phyloP scores from a whole-genome alignment of 768 basidiomycete species.

The Boletus rufocinnamomeus region DNA sequence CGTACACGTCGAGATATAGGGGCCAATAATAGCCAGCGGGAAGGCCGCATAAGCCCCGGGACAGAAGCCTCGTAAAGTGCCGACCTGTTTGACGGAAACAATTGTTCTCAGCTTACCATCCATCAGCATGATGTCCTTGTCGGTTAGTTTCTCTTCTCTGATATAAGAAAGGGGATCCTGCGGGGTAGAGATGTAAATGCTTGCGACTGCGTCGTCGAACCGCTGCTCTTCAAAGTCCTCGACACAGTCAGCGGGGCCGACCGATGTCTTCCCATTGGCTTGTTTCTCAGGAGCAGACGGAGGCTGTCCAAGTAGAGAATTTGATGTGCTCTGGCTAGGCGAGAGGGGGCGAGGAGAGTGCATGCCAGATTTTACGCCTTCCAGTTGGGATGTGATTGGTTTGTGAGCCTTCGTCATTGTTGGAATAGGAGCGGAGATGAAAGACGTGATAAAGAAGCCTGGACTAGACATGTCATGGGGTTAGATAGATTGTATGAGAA shows the following conservation, averaged over 20 bases:
- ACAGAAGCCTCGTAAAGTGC: slow-evolving; percentile 14
- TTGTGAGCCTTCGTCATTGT: slow-evolving; percentile 23
- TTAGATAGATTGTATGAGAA: slow-evolving; percentile 26
- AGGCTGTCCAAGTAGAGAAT: slow-evolving; percentile 29
- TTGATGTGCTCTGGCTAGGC: slow-evolving; percentile 18
- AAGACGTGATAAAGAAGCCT: slow-evolving; percentile 37
- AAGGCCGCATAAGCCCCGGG: slow-evolving; percentile 29
- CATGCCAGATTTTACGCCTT: slow-evolving; percentile 20
- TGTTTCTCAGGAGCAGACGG: slow-evolving; percentile 15
- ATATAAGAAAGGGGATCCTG: slow-evolving; percentile 40
- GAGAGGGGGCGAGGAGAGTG: slow-evolving; percentile 22
- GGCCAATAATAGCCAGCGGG: slow-evolving; percentile 20
- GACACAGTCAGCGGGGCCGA: background rate
- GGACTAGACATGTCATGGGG: slow-evolving; percentile 31
- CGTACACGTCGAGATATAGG: slow-evolving; percentile 15
- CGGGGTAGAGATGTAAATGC: slow-evolving; percentile 33
- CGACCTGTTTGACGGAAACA: slow-evolving; percentile 11
- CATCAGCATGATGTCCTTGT: slow-evolving; percentile 53
- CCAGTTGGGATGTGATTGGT: slow-evolving; percentile 22
- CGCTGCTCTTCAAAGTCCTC: slow-evolving; percentile 16
- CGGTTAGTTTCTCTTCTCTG: slow-evolving; percentile 57
- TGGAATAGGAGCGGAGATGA: slow-evolving; percentile 36
- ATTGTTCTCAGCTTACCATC: slow-evolving; percentile 46
- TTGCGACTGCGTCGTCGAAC: slow-evolving; percentile 36
- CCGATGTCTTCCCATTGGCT: background rate